Base-by-base conservation (phyloP, 1,139 yeast genomes). In the Pichia sp. region DNA sequence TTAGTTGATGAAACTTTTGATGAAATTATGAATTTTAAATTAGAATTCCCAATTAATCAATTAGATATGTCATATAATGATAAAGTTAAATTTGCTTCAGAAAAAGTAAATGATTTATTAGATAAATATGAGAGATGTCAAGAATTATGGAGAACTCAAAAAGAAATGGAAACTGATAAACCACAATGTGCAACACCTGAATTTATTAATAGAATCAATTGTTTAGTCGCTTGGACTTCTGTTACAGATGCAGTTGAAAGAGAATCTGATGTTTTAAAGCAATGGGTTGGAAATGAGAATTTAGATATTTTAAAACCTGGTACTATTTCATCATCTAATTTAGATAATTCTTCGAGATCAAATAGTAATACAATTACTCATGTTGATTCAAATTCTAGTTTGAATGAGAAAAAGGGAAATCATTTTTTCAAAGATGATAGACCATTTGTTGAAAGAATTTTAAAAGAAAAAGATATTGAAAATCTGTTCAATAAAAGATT, bases 391-490 rank as follows among this genome's bases (percentile, higher is more conserved):
- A 30, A 9, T 28, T 34, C 37, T 10, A 34, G 32, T 18, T 18
- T 18, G 18, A 18, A 18, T 9, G 30, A 27, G 9, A 39, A 18
- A 18, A 35, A 27, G 39, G 47, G 59, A 28, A 65, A 65, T 48
- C 66, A 75, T 39, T 72, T 80, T 34, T 78, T 77, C 55, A 76
- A 77, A 53, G 84, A 80, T 54, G 81, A 81, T 51, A 73, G 78
- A 51, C 78, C 90, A 0, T 79, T 92, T 59, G 96, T 95, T 1
- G 97, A 92, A 59, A 75, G 86, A 48, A 75, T 89, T 47, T 74
- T 90, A 74, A 89, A 87, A 58, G 96, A 88, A 58, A 87, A 87
- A 57, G 95, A 87, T 53, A 81, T 90, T 28, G 82, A 80, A 53
- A 73, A 79, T 10, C 77, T 88, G 18, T 89, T 75, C 54, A 70